Conservation (phyloP, 805 yeast species). For the Yarrowia alimentaria region DNA sequence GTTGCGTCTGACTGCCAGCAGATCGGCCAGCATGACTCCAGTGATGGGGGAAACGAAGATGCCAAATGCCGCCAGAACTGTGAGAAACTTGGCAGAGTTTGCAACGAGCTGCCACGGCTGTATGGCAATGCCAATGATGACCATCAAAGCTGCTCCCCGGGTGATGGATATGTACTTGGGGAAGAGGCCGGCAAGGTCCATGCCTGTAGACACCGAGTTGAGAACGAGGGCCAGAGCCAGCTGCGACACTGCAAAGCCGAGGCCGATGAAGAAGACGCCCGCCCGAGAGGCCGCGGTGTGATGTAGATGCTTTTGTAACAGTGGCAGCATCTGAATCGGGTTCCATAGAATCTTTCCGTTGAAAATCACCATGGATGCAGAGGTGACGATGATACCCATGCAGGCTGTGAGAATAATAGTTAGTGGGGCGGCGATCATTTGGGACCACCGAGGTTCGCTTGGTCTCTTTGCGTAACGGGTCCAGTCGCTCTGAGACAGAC, state of each 20-base stretch:
- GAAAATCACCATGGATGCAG: conserved; percentile 44
- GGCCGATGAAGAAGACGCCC: conserved; percentile 48
- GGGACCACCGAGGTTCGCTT: conserved; percentile 45
- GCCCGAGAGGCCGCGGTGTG: conserved; percentile 46
- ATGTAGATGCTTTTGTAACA: conserved; percentile 44
- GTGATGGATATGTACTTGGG: conserved; percentile 47
- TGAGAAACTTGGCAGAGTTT: conserved; percentile 42
- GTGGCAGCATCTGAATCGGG: conserved; percentile 44
- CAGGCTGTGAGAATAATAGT: conserved; percentile 48
- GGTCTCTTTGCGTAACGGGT: conserved; percentile 45
- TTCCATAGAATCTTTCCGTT: conserved; percentile 48
- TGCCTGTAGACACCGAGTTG: conserved; percentile 49
- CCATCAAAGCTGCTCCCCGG: conserved; percentile 48
- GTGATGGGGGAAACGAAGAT: conserved; percentile 45
- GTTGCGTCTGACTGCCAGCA: conserved; percentile 43
- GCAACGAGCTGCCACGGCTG: conserved; percentile 47
- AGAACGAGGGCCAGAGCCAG: conserved; percentile 35
- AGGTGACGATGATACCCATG: conserved; percentile 48
- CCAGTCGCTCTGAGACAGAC: conserved; percentile 46
- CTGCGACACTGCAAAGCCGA: conserved; percentile 28
- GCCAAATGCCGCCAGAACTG: conserved; percentile 42
- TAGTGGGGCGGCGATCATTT: conserved; percentile 41
- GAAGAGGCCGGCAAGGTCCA: conserved; percentile 50
- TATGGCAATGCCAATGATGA: conserved; percentile 39
- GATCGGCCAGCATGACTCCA: conserved; percentile 44